phyloP scores from a whole-genome alignment of 371 early-diverging fungal genomes.

The Rhizopus sp. region DNA sequence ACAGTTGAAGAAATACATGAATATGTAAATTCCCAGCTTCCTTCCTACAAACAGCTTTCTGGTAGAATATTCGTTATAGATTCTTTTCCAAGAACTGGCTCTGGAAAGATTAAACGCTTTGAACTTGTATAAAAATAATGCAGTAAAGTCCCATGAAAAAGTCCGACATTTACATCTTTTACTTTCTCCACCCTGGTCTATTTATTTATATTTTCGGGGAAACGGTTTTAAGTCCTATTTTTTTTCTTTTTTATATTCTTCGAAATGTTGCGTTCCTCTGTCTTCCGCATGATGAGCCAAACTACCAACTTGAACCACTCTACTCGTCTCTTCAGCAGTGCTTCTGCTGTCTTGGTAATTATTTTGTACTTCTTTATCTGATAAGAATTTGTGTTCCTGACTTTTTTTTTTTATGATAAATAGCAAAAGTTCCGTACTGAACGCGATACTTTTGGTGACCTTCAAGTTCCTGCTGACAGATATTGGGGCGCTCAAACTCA shows the following conservation, averaged over 20 bases:
- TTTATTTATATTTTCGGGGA: conserved; percentile 1
- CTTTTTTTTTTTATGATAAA: conserved; percentile 2
- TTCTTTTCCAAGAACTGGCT: conserved; percentile 65
- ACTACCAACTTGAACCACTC: conserved; percentile 21
- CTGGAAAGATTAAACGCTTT: conserved; percentile 28
- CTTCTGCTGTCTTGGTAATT: conserved; percentile 31
- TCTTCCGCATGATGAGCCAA: conserved; percentile 20
- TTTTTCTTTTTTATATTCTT: conserved; percentile 8
- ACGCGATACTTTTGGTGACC: conserved; percentile 85
- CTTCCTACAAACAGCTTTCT: conserved; percentile 68
- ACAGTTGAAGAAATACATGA: conserved; percentile 49
- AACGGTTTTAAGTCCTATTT: conserved; percentile 6
- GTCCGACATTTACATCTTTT: too few relatives aligned
- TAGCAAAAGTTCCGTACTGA: conserved; percentile 68
- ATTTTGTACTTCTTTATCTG: conserved; percentile 4
- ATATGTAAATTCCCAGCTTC: conserved; percentile 58
- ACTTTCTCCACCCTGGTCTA: background rate
- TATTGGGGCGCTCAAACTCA: conserved; percentile 94
- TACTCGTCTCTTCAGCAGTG: conserved; percentile 31
- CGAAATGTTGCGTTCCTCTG: conserved; percentile 26
- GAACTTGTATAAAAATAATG: background rate
- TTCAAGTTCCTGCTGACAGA: conserved; percentile 82
- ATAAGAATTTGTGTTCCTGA: background rate
- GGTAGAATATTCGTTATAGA: conserved; percentile 71
- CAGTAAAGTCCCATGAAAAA: too few relatives aligned